Base-by-base conservation (phyloP, 257 asterid genomes). In the Thymus quinquecostatus region DNA sequence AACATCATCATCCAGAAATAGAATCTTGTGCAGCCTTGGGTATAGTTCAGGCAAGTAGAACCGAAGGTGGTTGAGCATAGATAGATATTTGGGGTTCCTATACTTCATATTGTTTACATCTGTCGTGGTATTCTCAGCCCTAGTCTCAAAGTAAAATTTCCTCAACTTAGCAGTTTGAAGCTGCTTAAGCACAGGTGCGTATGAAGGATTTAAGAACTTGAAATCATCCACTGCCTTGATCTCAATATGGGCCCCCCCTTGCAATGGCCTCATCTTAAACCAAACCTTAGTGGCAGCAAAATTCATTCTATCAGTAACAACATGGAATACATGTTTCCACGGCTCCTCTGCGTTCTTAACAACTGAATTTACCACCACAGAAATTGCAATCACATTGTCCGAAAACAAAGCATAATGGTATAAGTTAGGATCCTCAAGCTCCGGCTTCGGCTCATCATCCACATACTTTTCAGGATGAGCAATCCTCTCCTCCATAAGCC, bases 401-500 rank as follows among this genome's bases (percentile, higher is more conserved):
- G 98, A 93, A 83, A 91, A 89, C 62, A 93, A 63, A 44, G 96
- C 98, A 75, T 93, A 93, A 71, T 93, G 98, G 80, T 83, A 93
- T 72, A 93, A 77, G 76, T 76, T 88, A n/a, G 96, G 96, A 75
- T 93, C 98, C 80, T 86, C 96, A 63, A 86, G 86, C 83, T 91
- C 97, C 28, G 91, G 81, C 77, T 85, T 78, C 5, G 92, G 89
- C 79, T 78, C 87, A 67, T 91, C 96, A 69, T 89, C 95, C 56
- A 60, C 81, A 44, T 94, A 94, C 75, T 94, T 94, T 55, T 89
- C 95, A 13, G 99, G 99, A 78, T 94, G 92, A 6, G 92, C 86
- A 72, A 94, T 94, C 77, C 97, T 82, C 92, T 91, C 99, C 86
- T 86, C 99, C 96, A 91, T 76, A 44, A 94, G 92, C 71, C 99